These are phyloP conservation scores for Pestalotiopsis sp. DNA, from an alignment of 2,329 filamentous ascomycete species.

Conservation along the genomic window DNA sequence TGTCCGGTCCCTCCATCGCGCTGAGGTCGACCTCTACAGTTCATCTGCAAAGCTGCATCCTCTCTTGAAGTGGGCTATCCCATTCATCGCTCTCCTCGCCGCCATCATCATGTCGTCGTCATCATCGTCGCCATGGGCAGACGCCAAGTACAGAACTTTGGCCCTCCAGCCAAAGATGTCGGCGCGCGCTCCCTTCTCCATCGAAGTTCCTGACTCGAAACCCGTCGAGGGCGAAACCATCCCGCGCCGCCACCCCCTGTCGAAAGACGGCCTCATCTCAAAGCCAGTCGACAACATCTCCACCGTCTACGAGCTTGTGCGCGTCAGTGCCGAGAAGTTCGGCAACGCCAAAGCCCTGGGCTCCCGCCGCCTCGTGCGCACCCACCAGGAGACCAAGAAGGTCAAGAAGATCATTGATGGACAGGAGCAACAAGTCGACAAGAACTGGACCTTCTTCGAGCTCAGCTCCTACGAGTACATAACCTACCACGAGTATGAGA, in stretches of 20 bases:
- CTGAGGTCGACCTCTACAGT: background rate
- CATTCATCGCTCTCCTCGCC: background rate
- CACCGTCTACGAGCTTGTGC: constrained; percentile 78
- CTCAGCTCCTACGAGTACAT: constrained; percentile 78
- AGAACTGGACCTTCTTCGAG: constrained; percentile 89
- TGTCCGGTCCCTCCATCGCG: background rate
- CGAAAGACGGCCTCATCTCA: constrained; percentile 63
- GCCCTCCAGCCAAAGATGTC: constrained; percentile 47
- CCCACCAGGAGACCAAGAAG: constrained; percentile 84
- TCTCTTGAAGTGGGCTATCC: background rate
- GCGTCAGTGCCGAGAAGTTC: constrained; percentile 65
- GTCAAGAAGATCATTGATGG: constrained; percentile 87
- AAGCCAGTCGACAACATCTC: constrained; percentile 66
- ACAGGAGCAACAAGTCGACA: constrained; percentile 77
- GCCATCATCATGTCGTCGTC: constrained; percentile 22
- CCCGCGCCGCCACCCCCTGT: constrained; percentile 66
- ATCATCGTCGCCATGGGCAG: constrained; percentile 23
- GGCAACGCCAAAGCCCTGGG: constrained; percentile 69
- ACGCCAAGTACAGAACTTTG: constrained; percentile 30
- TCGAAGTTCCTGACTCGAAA: constrained; percentile 66
- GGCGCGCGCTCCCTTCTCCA: constrained; percentile 67
- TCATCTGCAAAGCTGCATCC: background rate
- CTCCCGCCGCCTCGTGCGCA: constrained; percentile 73
- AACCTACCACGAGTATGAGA: constrained; percentile 78
- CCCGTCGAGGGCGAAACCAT: constrained; percentile 74